These are phyloP conservation scores for Kernera saxatilis DNA, from an alignment of 345 rosid genomes.

Conservation along the genomic window DNA sequence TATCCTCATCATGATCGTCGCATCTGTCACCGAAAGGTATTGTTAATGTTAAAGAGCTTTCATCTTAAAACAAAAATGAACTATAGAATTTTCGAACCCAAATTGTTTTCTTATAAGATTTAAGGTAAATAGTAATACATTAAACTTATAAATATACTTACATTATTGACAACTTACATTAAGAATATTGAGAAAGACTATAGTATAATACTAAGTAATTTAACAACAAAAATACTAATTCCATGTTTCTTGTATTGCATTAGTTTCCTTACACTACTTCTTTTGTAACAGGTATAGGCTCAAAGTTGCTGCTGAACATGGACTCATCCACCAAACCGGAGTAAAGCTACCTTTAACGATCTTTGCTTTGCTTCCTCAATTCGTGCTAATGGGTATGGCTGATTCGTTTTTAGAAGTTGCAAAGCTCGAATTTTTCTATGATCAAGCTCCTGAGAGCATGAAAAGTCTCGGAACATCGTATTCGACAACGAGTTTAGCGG, in stretches of 20 bases:
- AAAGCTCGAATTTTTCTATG: conserved; percentile 82
- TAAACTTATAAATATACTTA: too few relatives aligned
- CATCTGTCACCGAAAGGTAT: conserved; percentile 46
- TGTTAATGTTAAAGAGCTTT: neutral
- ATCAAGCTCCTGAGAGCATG: conserved; percentile 81
- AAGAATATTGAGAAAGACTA: neutral
- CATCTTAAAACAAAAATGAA: neutral
- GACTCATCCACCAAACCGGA: neutral
- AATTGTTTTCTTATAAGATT: neutral
- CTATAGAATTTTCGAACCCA: neutral
- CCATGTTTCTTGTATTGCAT: too few relatives aligned
- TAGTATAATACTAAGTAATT: too few relatives aligned
- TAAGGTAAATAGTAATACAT: too few relatives aligned
- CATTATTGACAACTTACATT: neutral
- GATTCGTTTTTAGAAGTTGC: conserved; percentile 70
- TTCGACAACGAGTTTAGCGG: conserved; percentile 49
- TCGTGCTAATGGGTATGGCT: conserved; percentile 67
- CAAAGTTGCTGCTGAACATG: conserved; percentile 37
- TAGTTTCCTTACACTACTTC: neutral
- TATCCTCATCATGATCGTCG: conserved; percentile 41
- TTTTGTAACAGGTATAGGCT: conserved; percentile 48
- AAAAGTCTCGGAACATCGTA: conserved; percentile 77
- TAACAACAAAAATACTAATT: too few relatives aligned
- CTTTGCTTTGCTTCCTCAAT: conserved; percentile 62
- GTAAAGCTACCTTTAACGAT: conserved; percentile 54